Conservation (phyloP, 176 grass and related monocot species). For the Triticum timopheevii region DNA sequence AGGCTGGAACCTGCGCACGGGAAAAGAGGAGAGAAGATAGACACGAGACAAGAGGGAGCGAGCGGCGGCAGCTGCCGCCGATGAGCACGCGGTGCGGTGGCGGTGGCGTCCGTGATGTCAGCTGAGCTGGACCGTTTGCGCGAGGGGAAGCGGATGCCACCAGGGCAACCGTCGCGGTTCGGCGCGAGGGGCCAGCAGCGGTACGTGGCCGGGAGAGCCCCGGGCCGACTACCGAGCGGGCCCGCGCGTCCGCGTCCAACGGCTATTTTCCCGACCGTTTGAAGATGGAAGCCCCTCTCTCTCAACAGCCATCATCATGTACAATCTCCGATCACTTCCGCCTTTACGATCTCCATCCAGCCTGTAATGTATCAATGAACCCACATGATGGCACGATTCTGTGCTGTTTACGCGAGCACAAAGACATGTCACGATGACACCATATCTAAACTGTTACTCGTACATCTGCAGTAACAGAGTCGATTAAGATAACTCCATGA, state of each 20-base stretch:
- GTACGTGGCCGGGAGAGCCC: background rate
- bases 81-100: background rate
- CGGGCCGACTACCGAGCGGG: background rate
- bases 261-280: constrained; percentile 72
- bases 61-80: background rate
- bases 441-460: too few species aligned
- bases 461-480: background rate
- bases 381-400: too few species aligned
- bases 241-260: constrained; percentile 29
- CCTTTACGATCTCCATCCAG: background rate
- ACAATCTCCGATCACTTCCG: background rate
- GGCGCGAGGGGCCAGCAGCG: background rate
- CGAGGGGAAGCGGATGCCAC: background rate
- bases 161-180: background rate
- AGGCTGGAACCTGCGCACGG: background rate
- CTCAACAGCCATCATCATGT: background rate
- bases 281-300: background rate
- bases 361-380: too few species aligned
- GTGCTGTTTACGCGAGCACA: too few species aligned
- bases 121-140: background rate
- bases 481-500: background rate
- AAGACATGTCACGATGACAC: too few species aligned
- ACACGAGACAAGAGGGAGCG: background rate
- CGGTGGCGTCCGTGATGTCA: constrained; percentile 9
- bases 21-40: background rate